Conservation (phyloP, 495 filamentous ascomycete genomes). For the Penicillium soppii region DNA sequence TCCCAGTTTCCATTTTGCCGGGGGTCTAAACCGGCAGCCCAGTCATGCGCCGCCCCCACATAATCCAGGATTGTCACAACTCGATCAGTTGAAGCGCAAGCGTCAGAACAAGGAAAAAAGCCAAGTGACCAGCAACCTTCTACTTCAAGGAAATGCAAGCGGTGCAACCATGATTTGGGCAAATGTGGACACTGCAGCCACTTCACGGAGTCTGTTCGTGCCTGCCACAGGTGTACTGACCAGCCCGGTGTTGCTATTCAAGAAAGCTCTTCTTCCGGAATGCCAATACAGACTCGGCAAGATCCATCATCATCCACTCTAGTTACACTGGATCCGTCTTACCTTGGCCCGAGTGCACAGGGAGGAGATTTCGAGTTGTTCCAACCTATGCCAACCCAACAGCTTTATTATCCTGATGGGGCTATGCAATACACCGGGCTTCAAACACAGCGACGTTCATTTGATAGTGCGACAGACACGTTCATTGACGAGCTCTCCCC, state of each 20-base stretch:
- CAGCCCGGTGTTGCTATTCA: neutral
- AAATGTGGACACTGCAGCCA: neutral
- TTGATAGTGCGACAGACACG: neutral
- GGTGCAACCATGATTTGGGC: neutral
- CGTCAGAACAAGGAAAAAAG: neutral
- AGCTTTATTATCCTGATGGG: neutral
- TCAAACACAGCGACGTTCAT: neutral
- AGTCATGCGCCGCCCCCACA: neutral
- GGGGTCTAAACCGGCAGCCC: neutral
- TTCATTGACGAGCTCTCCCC: neutral
- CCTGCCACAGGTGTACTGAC: neutral
- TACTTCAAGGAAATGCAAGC: neutral
- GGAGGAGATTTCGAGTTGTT: neutral
- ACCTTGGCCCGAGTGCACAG: neutral
- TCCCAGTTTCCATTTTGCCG: neutral
- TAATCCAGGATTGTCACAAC: neutral
- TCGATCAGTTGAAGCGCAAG: neutral
- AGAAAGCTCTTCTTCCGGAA: neutral
- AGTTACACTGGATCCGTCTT: neutral
- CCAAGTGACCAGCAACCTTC: neutral
- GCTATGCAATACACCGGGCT: neutral
- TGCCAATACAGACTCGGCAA: neutral
- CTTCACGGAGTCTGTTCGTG: neutral
- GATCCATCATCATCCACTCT: neutral
- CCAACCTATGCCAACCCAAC: neutral